Base-by-base conservation (phyloP, 257 asterid species). In the Haberlea rhodopensis region DNA sequence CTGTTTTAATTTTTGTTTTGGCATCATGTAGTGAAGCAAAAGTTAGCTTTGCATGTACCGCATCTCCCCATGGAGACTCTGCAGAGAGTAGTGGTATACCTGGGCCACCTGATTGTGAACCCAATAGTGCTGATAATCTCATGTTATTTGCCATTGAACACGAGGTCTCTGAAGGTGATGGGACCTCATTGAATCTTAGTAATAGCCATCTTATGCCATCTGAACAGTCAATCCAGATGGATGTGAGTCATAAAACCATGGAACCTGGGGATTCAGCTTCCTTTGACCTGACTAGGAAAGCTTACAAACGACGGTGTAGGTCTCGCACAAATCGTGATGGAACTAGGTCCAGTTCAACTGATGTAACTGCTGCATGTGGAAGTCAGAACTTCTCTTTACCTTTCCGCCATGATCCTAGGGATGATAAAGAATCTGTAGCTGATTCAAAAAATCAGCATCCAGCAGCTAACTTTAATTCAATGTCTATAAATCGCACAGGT, bases 51-150 rank as follows among this genome's bases (percentile, higher is more conserved):
- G 89, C 91, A 68, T 68, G 81, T 73, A 75, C 92, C 32, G 82
- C 87, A 52, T 90, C 96, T 63, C 86, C 95, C 75, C 89, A 76
- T 79, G 95, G 96, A 52, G 97, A 90, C 79, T 88, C 97, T 53
- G 81, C 84, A 62, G 96, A 90, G 82, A 90, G 97, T 78, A 84
- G 94, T 63, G 96, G 88, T 70, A 79, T 91, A 80, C 95, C 87
- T 60, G 87, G 79, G 71, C 78, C 72, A 72, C 79, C 74, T 76
- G 82, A 73, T 56, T 80, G 82, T 76, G 96, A 88, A 67, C 89
- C 94, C 22, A 84, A 80, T 77, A 85, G 89, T 73, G 97, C 97
- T 64, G 97, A 90, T 80, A 90, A 86, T 80, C 96, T 88, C 70
- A 77, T 84, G 85, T 82, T 85, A 68, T 81, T 90, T 78, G 91